Conservation (phyloP, 768 basidiomycete genomes). For the Tephrocybe rancida region DNA sequence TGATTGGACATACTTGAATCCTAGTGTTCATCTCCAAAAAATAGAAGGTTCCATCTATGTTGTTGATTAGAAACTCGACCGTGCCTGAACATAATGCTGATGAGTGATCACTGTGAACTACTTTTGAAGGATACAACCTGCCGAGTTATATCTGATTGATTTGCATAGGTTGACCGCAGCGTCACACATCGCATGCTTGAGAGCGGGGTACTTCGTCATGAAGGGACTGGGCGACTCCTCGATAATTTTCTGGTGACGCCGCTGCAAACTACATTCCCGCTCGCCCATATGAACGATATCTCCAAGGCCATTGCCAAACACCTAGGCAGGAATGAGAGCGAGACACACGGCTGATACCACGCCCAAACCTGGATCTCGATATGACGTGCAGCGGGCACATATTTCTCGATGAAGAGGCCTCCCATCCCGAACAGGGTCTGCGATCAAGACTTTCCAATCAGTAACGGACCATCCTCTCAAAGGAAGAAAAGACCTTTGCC, state of each 20-base stretch:
- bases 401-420: conserved; percentile 63
- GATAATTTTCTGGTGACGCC: conserved; percentile 73
- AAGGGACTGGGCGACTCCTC: conserved; percentile 73
- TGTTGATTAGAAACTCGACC: conserved; percentile 67
- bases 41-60: conserved; percentile 53
- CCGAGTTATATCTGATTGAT: conserved; percentile 57
- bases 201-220: conserved; percentile 41
- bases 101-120: not conserved
- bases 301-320: conserved; percentile 67
- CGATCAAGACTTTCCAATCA: not conserved
- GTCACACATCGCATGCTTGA: conserved; percentile 49
- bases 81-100: conserved; percentile 44
- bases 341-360: not conserved
- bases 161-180: conserved; percentile 53
- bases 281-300: conserved; percentile 67
- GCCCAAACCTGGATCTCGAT: conserved; percentile 60
- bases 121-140: conserved; percentile 37
- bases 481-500: conserved; percentile 41
- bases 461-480: not conserved
- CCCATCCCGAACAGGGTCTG: conserved; percentile 51
- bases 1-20: conserved; percentile 43
- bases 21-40: conserved; percentile 78
- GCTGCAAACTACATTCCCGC: conserved; percentile 70
- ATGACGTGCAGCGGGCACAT: conserved; percentile 57
- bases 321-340: conserved; percentile 32